Base-by-base conservation (phyloP, 2,329 filamentous ascomycete genomes). In the Claviceps sp. region DNA sequence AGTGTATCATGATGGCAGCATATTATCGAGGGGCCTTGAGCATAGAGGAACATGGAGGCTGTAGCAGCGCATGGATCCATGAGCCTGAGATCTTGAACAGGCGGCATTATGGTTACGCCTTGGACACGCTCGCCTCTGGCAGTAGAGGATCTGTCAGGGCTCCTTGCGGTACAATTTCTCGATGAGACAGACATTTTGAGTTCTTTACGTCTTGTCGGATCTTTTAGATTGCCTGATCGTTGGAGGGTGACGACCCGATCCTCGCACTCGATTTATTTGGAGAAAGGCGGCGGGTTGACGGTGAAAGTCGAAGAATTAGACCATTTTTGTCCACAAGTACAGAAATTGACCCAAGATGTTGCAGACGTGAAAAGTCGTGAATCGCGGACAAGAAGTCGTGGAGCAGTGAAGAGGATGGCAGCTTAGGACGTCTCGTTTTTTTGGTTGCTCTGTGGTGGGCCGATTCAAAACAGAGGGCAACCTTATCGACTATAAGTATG, bases 1-100 rank as follows among this genome's bases (percentile, higher is more conserved):
- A 98, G 72, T 3, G 87, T 95, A 64, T 97, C 91, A 70, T 97
- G 91, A 62, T 95, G 89, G 36, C 91, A 82, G 66, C 89, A 93
- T 24, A 96, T 76, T 54, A 98, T 82, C 6, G 83, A 80, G 50
- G 82, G 83, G 36, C 88, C 86, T 65, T 97, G 79, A 24, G 89
- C 84, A 68, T 94, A 96, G 26, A 98, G 77, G 58, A 98, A 85
- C 73, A 93, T 86, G 24, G 89, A 88, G 2, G 87, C 88, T 4
- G 93, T 97, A 34, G 93, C 89, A 18, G 89, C 89, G 66, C 87
- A 94, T 53, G 93, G 87, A 60, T 93, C 86, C 60, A 96, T 89
- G 55, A 82, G 77, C 59, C 72, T 75, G 56, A 72, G 64, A 24
- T 75, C 67, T 51, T 72, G 67, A 51, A 67, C 70, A 44, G 74